Evolutionary conservation across 2,329 filamentous ascomycete species (phyloP).

Genomic region (Claviceps arundinis): DNA sequence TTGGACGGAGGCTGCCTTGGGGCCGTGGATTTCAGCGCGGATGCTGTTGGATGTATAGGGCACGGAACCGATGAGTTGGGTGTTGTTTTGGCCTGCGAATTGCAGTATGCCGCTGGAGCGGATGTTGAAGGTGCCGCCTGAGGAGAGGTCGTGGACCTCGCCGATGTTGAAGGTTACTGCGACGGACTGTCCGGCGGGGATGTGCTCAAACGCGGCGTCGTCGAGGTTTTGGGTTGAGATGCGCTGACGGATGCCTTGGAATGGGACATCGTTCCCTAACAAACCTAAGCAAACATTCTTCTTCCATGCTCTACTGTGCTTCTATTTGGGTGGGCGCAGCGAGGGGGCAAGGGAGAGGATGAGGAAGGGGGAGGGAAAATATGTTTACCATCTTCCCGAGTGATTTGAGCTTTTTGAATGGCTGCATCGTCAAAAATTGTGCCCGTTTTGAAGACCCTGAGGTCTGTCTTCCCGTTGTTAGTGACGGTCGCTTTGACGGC

Average conservation of each 20-base stretch:
- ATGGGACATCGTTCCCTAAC: conserved; percentile 27
- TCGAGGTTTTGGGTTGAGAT: conserved; percentile 19
- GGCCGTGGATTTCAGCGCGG: conserved; percentile 42
- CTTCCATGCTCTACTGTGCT: neutral
- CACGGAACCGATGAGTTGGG: conserved; percentile 38
- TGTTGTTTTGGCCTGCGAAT: conserved; percentile 36
- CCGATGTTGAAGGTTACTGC: conserved; percentile 40
- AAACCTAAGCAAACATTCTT: neutral
- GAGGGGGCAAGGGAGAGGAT: neutral
- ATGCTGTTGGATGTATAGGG: conserved; percentile 47
- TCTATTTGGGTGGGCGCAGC: neutral
- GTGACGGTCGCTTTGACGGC: conserved; percentile 38
- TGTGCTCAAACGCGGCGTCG: conserved; percentile 35
- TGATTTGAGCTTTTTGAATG: conserved; percentile 39
- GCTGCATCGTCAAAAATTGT: conserved; percentile 37
- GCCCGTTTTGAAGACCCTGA: conserved; percentile 39
- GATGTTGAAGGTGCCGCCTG: conserved; percentile 41
- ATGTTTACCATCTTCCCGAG: conserved; percentile 9
- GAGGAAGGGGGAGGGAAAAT: neutral
- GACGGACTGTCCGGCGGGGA: conserved; percentile 35
- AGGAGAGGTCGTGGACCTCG: conserved; percentile 36
- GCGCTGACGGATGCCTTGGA: conserved; percentile 31
- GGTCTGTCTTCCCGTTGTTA: conserved; percentile 33
- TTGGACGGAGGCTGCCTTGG: conserved; percentile 35
- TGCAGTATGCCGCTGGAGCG: conserved; percentile 42